Base-by-base conservation (phyloP, 2,329 filamentous ascomycete species). In the Pseudocercospora macadamiae region DNA sequence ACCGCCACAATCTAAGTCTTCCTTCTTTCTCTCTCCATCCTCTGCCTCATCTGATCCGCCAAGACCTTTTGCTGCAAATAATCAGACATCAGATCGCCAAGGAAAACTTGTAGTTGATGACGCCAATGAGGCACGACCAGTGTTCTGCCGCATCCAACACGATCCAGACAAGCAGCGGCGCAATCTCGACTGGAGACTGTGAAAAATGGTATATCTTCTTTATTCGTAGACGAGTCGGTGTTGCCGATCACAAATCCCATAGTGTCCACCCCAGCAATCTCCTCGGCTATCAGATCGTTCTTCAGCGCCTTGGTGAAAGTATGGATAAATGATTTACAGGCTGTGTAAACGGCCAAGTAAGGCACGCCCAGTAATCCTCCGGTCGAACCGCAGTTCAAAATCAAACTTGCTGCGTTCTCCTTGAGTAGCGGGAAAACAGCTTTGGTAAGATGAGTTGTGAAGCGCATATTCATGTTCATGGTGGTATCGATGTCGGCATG, bases 351-450 rank as follows among this genome's bases (percentile, higher is more conserved):
- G 12, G 68, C 66, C 1, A 82, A 57, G 57, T 78, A 77, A 0
- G 82, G 82, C 14, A 80, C 57, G 0, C 78, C 78, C 9, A 71
- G 64, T 47, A 64, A 34, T 2, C 78, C 75, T 2, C 77, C 71
- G 6, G 80, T 59, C 1, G 78, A 80, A 9, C 79, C 77, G 28
- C 83, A 73, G 61, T 79, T 83, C 64, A 85, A 51, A 42, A 84
- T 69, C 8, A 84, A 68, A 2, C 73, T 69, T 0, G 80, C 79
- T 0, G 64, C 62, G 48, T 72, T 75, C 21, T 66, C 69, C 3
- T 66, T 60, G 19, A 85, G 70, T 0, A 74, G 47, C 0, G 80
- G 79, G 1, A 83, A 62, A 2, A 83, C 68, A 0, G 73, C 70
- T 0, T 74, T 68, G 0, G 78, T 82, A 2, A 85, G 64, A 19